Conservation (phyloP, 768 basidiomycete species). For the Suillus subaureus region DNA sequence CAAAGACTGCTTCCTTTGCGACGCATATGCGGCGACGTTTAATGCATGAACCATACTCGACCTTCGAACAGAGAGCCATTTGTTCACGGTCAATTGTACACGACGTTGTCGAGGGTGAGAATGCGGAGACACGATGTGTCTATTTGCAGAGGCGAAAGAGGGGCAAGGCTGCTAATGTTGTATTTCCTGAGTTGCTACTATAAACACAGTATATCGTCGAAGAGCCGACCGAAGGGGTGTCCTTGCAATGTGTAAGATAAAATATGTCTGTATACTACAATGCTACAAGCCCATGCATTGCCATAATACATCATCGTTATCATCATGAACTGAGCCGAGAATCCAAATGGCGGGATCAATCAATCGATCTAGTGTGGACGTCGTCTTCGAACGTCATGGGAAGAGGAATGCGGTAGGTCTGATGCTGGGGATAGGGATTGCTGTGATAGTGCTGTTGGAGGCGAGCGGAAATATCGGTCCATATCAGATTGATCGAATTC, state of each 20-base stretch:
- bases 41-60: too few species aligned
- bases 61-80: too few species aligned
- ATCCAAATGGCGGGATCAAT: background rate
- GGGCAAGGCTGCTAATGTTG: too few species aligned
- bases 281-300: constrained; percentile 3
- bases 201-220: too few species aligned
- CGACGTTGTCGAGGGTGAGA: too few species aligned
- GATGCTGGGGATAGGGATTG: background rate
- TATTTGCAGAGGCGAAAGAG: too few species aligned
- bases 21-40: too few species aligned
- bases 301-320: background rate
- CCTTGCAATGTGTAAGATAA: background rate
- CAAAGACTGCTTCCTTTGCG: too few species aligned
- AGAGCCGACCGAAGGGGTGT: too few species aligned
- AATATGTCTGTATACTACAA: constrained; percentile 3
- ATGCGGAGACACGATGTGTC: too few species aligned
- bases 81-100: too few species aligned
- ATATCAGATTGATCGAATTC: constrained; percentile 74
- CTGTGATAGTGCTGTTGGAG: background rate
- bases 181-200: too few species aligned
- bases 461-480: constrained; percentile 67
- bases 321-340: background rate
- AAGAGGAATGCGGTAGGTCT: background rate
- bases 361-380: constrained; percentile 16
- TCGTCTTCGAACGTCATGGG: constrained; percentile 26